phyloP scores from a whole-genome alignment of 2,329 filamentous ascomycete species.

The Botrytis porri region DNA sequence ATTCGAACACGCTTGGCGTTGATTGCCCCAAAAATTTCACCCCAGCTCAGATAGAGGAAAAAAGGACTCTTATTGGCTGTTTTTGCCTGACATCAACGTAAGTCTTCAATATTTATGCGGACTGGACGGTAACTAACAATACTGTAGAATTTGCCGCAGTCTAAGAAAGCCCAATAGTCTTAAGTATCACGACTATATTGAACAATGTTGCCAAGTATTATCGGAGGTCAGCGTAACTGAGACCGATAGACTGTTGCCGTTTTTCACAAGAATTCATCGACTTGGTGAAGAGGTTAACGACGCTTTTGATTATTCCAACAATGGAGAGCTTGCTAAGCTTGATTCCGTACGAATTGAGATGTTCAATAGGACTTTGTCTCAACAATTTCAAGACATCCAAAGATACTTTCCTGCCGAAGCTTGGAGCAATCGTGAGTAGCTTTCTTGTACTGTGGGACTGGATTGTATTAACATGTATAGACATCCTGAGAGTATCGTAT shows the following conservation, averaged over 20 bases:
- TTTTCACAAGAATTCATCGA: slow-evolving; percentile 31
- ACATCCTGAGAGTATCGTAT: slow-evolving; percentile 14
- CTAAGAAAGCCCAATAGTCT: slow-evolving; percentile 34
- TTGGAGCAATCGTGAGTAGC: slow-evolving; percentile 29
- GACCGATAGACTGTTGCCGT: slow-evolving; percentile 32
- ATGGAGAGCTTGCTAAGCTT: slow-evolving; percentile 24
- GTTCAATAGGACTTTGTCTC: slow-evolving; percentile 30
- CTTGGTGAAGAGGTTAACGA: slow-evolving; percentile 34
- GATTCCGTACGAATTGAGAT: slow-evolving; percentile 32
- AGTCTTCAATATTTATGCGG: neutral
- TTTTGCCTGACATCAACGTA: slow-evolving; percentile 35
- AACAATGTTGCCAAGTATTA: slow-evolving; percentile 29
- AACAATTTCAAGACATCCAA: slow-evolving; percentile 30
- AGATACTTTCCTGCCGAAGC: slow-evolving; percentile 26
- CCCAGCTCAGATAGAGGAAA: slow-evolving; percentile 25
- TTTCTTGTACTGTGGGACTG: neutral
- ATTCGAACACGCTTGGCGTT: neutral
- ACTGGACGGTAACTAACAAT: neutral
- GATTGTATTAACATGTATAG: neutral
- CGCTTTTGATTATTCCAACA: slow-evolving; percentile 32
- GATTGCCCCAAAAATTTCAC: neutral
- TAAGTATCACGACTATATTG: slow-evolving; percentile 30
- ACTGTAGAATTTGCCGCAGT: slow-evolving; percentile 28
- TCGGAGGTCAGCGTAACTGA: slow-evolving; percentile 24
- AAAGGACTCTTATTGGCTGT: slow-evolving; percentile 32